Evolutionary conservation across 192 early-diverging fungal species (phyloP).

Genomic region (Entomortierella lignicola): DNA sequence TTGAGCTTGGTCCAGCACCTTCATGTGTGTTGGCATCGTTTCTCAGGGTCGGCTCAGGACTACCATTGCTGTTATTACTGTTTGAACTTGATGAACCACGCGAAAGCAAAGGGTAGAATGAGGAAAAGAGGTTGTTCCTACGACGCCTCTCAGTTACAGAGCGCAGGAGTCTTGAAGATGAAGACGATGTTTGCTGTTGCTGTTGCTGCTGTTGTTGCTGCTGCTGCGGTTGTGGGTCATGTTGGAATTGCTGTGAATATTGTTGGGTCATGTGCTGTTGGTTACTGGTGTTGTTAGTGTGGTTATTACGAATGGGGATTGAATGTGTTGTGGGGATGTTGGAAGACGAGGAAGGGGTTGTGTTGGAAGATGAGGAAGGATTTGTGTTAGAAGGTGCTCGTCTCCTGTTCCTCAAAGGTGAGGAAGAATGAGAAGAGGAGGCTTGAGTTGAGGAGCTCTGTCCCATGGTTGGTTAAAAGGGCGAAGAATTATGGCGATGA

Average conservation of each 20-base stretch:
- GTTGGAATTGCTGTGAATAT: constrained; percentile 5
- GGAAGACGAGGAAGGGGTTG: background rate
- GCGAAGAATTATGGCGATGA: too few relatives aligned
- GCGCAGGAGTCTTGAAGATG: constrained; percentile 31
- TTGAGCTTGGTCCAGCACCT: background rate
- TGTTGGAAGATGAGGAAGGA: background rate
- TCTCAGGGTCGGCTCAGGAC: background rate
- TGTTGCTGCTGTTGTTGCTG: constrained; percentile 20
- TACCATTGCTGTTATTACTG: background rate
- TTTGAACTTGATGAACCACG: constrained; percentile 20
- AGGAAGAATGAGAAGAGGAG: constrained; percentile 1
- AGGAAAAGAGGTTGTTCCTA: constrained; percentile 38
- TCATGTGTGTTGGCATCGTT: background rate
- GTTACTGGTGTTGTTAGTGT: constrained; percentile 5
- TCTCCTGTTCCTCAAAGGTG: constrained; percentile 21
- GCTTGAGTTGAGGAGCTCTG: constrained; percentile 25
- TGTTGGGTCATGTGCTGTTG: constrained; percentile 13
- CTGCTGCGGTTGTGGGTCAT: constrained; percentile 1
- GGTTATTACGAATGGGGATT: background rate
- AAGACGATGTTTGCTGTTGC: constrained; percentile 8
- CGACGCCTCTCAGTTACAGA: constrained; percentile 38
- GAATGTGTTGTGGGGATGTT: background rate
- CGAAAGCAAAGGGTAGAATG: constrained; percentile 48
- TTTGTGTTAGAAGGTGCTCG: too few relatives aligned
- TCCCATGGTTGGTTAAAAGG: constrained; percentile 25